Percentiles rank a stretch among this genome's conserved stretches.
phyloP scores from a whole-genome alignment of 352 stramenopile species.

The Phytophthora boehmeriae region DNA sequence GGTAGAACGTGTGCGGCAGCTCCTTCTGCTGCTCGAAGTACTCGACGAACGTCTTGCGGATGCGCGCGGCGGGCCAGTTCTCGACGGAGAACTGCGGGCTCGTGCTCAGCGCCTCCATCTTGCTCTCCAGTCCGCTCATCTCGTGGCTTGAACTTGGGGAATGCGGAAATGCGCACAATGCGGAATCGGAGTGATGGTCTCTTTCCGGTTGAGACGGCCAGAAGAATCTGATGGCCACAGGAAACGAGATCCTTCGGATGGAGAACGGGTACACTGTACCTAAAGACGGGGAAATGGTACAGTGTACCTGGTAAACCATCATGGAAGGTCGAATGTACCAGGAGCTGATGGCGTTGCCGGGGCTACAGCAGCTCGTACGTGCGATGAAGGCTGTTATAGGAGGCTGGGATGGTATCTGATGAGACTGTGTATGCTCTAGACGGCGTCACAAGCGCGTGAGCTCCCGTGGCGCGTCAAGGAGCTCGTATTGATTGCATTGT shows the following conservation, averaged over 20 bases:
- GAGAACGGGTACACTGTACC: too few relatives aligned
- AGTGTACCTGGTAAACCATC: background rate
- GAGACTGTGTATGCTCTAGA: constrained; percentile 23
- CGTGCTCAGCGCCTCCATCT: constrained; percentile 18
- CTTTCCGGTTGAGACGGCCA: too few relatives aligned
- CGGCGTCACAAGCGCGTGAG: constrained; percentile 47
- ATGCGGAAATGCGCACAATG: background rate
- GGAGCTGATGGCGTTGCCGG: constrained; percentile 41
- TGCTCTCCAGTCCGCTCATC: constrained; percentile 41
- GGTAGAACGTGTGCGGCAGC: constrained; percentile 94
- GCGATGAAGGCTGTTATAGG: background rate
- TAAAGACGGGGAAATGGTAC: background rate
- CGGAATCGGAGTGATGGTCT: background rate
- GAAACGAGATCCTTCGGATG: too few relatives aligned
- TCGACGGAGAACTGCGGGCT: constrained; percentile 16
- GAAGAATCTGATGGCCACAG: too few relatives aligned
- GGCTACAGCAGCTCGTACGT: constrained; percentile 38
- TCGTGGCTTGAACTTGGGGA: background rate
- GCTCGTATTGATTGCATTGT: constrained; percentile 48
- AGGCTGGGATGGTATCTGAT: background rate
- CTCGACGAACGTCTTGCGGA: constrained; percentile 97
- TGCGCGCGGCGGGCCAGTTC: constrained; percentile 94
- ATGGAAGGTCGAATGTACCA: constrained; percentile 30
- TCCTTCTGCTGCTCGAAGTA: constrained; percentile 94
- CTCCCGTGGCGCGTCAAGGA: constrained; percentile 59